These are phyloP conservation scores for Dipteronia dyeriana DNA, from an alignment of 345 rosid genomes.

Conservation along the genomic window DNA sequence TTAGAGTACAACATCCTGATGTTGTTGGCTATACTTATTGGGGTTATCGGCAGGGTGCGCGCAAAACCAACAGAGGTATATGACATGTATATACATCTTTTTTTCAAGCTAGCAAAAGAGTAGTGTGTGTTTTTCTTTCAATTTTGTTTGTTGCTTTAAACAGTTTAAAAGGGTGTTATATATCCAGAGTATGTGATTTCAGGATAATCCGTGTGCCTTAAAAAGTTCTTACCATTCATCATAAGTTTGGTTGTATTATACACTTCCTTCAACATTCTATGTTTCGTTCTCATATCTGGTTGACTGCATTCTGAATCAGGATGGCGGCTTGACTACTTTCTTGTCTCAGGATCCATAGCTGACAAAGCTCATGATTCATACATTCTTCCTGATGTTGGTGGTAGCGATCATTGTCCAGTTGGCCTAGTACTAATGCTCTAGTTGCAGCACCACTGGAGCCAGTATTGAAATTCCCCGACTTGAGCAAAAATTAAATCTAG, in stretches of 20 bases:
- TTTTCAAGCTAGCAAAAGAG: background rate
- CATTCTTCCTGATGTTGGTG: constrained; percentile 77
- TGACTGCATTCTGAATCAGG: constrained; percentile 47
- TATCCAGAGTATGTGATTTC: background rate
- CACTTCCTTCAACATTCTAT: background rate
- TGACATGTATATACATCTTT: background rate
- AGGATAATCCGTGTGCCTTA: background rate
- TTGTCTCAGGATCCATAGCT: constrained; percentile 77
- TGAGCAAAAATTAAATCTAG: too few species aligned
- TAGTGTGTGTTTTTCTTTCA: too few species aligned
- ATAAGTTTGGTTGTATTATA: background rate
- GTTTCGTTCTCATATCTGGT: background rate
- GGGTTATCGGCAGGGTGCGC: constrained; percentile 83
- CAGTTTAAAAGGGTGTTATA: background rate
- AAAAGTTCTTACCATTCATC: background rate
- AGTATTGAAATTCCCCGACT: background rate
- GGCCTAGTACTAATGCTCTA: constrained; percentile 73
- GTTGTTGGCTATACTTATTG: constrained; percentile 92
- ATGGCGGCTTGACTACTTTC: constrained; percentile 98
- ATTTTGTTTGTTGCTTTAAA: background rate
- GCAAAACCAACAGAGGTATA: constrained; percentile 83
- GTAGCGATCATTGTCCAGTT: constrained; percentile 93
- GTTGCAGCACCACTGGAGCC: constrained; percentile 20
- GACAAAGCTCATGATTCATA: constrained; percentile 81
- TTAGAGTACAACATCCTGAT: constrained; percentile 80